These are phyloP conservation scores for Elsinoe arachidis DNA, from an alignment of 2,329 filamentous ascomycete species.

Conservation along the genomic window DNA sequence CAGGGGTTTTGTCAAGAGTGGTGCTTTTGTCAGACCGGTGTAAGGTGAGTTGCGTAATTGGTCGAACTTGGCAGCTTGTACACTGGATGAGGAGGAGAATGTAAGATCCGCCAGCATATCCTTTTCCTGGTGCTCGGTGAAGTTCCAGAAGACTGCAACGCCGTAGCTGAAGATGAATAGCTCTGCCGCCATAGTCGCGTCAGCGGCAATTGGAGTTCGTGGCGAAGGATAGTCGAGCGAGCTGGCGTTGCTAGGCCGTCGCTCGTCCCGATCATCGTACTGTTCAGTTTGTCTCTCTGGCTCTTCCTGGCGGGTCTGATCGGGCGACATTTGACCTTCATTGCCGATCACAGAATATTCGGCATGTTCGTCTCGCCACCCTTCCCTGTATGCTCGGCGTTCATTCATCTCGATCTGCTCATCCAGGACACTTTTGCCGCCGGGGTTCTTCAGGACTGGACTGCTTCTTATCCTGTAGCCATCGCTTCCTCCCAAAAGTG, in stretches of 20 bases:
- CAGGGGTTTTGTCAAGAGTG: slow-evolving; percentile 69
- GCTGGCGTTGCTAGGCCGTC: slow-evolving; percentile 23
- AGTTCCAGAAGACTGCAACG: slow-evolving; percentile 98
- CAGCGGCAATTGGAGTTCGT: slow-evolving; percentile 49
- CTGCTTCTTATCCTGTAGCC: slow-evolving; percentile 84
- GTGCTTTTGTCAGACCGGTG: slow-evolving; percentile 33
- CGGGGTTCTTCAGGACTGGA: slow-evolving; percentile 84
- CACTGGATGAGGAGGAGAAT: slow-evolving; percentile 62
- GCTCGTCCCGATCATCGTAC: slow-evolving; percentile 12
- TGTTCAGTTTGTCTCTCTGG: not conserved
- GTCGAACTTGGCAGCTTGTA: slow-evolving; percentile 11
- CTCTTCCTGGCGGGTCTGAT: slow-evolving; percentile 13
- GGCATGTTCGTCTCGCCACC: slow-evolving; percentile 78
- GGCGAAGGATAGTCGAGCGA: slow-evolving; percentile 43
- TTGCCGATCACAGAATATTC: slow-evolving; percentile 38
- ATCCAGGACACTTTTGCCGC: slow-evolving; percentile 85
- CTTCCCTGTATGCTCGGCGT: slow-evolving; percentile 77
- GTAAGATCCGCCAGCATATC: slow-evolving; percentile 91
- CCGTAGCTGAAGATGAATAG: slow-evolving; percentile 97
- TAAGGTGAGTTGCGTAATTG: slow-evolving; percentile 22
- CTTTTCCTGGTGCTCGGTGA: slow-evolving; percentile 91
- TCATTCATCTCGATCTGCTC: slow-evolving; percentile 95
- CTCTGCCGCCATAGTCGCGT: slow-evolving; percentile 76
- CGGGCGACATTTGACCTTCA: slow-evolving; percentile 12
- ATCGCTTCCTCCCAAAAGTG: slow-evolving; percentile 73